Evolutionary conservation across 352 stramenopile genomes (phyloP).

Genomic region (Phytopythium chamaehyphon): DNA sequence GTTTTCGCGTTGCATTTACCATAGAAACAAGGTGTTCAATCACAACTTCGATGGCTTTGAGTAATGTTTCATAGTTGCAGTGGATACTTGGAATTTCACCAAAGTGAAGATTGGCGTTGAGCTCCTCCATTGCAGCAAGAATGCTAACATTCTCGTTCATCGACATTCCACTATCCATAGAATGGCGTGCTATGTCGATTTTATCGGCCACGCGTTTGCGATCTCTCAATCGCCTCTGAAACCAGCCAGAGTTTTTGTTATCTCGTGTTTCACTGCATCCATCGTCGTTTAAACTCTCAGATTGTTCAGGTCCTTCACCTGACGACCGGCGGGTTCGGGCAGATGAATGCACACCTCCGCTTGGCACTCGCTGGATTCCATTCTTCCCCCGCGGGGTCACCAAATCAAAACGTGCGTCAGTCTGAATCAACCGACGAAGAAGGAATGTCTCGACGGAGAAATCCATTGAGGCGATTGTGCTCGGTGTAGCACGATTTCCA

Average conservation of each 20-base stretch:
- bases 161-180: slow-evolving; percentile 34
- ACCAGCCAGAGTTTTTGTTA: slow-evolving; percentile 17
- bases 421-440: slow-evolving; percentile 44
- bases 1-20: slow-evolving; percentile 29
- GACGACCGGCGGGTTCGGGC: background rate
- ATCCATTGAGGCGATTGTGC: slow-evolving; percentile 24
- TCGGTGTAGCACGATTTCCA: slow-evolving; percentile 7
- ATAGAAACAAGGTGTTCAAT: slow-evolving; percentile 37
- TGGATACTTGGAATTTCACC: slow-evolving; percentile 29
- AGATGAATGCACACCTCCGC: background rate
- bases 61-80: slow-evolving; percentile 31
- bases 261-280: background rate
- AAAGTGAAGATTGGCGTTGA: slow-evolving; percentile 48
- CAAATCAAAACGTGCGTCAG: slow-evolving; percentile 2
- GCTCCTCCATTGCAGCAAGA: slow-evolving; percentile 42
- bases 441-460: slow-evolving; percentile 53
- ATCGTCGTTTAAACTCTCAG: slow-evolving; percentile 2
- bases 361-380: background rate
- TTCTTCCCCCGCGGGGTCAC: background rate
- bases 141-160: slow-evolving; percentile 50
- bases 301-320: background rate
- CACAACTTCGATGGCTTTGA: slow-evolving; percentile 41
- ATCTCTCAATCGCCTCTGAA: slow-evolving; percentile 31
- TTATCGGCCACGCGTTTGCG: slow-evolving; percentile 16
- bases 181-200: slow-evolving; percentile 33